Conservation (phyloP, 768 basidiomycete genomes). For the Amanita molliuscula region DNA sequence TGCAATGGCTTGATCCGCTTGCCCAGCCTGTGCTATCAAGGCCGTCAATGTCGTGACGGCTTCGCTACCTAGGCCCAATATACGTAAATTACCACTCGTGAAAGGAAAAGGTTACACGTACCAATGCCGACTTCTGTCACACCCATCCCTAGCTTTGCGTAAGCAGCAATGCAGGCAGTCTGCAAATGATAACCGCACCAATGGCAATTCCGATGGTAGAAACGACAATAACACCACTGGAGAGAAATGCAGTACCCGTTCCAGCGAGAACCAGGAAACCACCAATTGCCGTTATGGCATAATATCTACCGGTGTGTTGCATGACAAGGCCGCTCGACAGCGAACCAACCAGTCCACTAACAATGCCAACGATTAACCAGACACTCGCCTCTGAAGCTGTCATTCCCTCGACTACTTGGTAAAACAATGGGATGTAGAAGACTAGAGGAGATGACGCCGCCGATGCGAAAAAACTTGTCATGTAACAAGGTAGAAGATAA, state of each 20-base stretch:
- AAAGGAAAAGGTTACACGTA: constrained; percentile 7
- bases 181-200: constrained; percentile 21
- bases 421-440: constrained; percentile 46
- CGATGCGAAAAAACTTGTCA: constrained; percentile 47
- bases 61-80: constrained; percentile 26
- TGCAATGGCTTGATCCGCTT: constrained; percentile 52
- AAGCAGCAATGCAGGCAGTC: background rate
- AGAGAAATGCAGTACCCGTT: constrained; percentile 23
- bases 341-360: constrained; percentile 37
- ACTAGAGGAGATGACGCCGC: constrained; percentile 33
- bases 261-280: constrained; percentile 31
- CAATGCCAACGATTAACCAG: constrained; percentile 39
- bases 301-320: constrained; percentile 50
- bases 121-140: constrained; percentile 31
- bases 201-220: constrained; percentile 28
- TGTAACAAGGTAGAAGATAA: constrained; percentile 41
- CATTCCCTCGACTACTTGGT: constrained; percentile 44
- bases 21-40: constrained; percentile 53
- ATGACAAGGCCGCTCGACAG: constrained; percentile 42
- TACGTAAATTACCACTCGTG: background rate
- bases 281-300: constrained; percentile 33
- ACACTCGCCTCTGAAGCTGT: constrained; percentile 40
- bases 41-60: constrained; percentile 50
- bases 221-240: constrained; percentile 26
- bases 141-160: constrained; percentile 18